Conservation (phyloP, 116 monocot species). For the Zostera marina region DNA sequence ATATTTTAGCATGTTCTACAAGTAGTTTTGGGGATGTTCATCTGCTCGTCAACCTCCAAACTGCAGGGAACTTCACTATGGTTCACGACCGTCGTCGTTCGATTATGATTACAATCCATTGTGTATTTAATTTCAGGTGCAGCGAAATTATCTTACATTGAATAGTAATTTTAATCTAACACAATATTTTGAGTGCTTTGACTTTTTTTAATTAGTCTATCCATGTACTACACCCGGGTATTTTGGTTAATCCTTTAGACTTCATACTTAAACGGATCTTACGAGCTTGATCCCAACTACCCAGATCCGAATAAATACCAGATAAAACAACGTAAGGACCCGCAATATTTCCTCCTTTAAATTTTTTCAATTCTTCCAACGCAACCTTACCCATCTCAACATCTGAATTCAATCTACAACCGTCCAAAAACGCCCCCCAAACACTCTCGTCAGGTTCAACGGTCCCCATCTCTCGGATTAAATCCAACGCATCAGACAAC, state of each 20-base stretch:
- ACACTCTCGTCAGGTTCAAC: conserved; percentile 34
- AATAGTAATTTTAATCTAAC: too few relatives aligned
- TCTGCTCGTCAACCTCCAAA: too few relatives aligned
- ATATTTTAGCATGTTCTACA: too few relatives aligned
- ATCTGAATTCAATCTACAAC: conserved; percentile 45
- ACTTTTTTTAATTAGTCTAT: too few relatives aligned
- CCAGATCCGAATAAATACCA: conserved; percentile 50
- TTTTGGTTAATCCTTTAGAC: conserved; percentile 24
- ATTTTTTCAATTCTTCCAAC: conserved; percentile 25
- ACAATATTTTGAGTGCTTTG: too few relatives aligned
- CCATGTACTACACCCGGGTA: conserved; percentile 66
- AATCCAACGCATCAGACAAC: conserved; percentile 43
- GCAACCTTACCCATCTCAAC: conserved; percentile 44
- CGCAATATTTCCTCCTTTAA: conserved; percentile 40
- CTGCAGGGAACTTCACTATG: too few relatives aligned
- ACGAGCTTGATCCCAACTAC: conserved; percentile 52
- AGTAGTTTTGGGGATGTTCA: too few relatives aligned
- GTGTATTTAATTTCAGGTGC: too few relatives aligned
- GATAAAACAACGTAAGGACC: conserved; percentile 49
- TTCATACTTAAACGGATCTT: conserved; percentile 29
- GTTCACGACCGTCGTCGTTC: too few relatives aligned
- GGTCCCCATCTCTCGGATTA: conserved; percentile 36
- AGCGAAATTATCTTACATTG: too few relatives aligned
- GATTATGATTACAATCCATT: too few relatives aligned
- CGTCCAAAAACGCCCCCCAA: conserved; percentile 72